Evolutionary conservation across 192 early-diverging fungal species (phyloP).

Genomic region (Coemansia sp.): DNA sequence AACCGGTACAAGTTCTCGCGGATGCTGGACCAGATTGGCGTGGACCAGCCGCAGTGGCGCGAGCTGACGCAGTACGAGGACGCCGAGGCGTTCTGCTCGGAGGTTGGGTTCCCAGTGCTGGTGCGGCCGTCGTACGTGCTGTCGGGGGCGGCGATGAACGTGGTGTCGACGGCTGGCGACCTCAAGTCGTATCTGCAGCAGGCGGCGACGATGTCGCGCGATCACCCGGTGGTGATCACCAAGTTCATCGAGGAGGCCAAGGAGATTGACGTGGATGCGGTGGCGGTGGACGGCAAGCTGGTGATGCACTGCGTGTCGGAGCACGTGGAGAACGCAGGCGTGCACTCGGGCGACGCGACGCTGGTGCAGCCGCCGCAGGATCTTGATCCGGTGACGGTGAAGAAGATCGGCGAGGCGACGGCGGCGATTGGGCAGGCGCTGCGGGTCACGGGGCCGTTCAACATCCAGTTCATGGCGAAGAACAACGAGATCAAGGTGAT

Average conservation of each 20-base stretch:
- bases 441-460: conserved; percentile 95
- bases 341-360: conserved; percentile 98
- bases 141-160: conserved; percentile 99
- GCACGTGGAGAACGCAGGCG: conserved; percentile 98
- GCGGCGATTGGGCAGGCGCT: conserved; percentile 88
- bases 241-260: conserved; percentile 98
- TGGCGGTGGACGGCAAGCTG: conserved; percentile 88
- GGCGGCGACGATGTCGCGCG: conserved; percentile 88
- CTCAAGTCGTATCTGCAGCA: conserved; percentile 80
- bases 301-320: conserved; percentile 94
- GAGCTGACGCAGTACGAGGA: conserved; percentile 87
- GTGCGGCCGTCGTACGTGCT: conserved; percentile 97
- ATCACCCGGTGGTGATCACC: conserved; percentile 94
- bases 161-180: conserved; percentile 80
- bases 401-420: conserved; percentile 88
- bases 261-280: conserved; percentile 99
- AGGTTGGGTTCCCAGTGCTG: conserved; percentile 91
- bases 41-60: conserved; percentile 97
- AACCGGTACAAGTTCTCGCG: conserved; percentile 98
- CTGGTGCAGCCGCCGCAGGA: conserved; percentile 93
- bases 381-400: conserved; percentile 88
- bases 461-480: conserved; percentile 99
- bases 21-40: conserved; percentile 91
- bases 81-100: conserved; percentile 79
- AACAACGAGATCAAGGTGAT: conserved; percentile 99